These are phyloP conservation scores for Aspergillus sp. DNA, from an alignment of 2,329 filamentous ascomycete genomes.

Conservation along the genomic window DNA sequence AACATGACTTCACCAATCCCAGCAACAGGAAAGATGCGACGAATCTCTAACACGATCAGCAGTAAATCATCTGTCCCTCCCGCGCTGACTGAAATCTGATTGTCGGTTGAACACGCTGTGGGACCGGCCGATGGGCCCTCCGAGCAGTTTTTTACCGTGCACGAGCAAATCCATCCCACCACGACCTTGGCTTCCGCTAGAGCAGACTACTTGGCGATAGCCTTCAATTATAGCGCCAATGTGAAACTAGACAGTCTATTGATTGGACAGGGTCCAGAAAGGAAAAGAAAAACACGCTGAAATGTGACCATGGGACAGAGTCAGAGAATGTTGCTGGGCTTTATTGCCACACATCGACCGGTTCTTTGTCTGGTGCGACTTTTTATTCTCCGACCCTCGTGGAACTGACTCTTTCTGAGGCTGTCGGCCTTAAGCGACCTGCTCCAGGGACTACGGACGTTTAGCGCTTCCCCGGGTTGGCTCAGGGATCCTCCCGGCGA, in stretches of 20 bases:
- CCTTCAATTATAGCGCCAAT: background rate
- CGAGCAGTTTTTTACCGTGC: background rate
- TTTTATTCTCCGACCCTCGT: slow-evolving; percentile 15
- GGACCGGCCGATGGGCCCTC: background rate
- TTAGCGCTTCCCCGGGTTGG: slow-evolving; percentile 22
- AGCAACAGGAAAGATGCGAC: slow-evolving; percentile 14
- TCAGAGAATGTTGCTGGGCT: background rate
- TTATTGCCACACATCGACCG: slow-evolving; percentile 3
- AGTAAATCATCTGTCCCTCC: slow-evolving; percentile 14
- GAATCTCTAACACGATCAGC: slow-evolving; percentile 25
- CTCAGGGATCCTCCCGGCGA: slow-evolving; percentile 19
- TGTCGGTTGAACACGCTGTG: background rate
- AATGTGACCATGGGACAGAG: slow-evolving; percentile 15
- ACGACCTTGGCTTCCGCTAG: slow-evolving; percentile 1
- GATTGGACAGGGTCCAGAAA: slow-evolving; percentile 5
- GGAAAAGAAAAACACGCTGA: background rate
- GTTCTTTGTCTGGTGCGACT: background rate
- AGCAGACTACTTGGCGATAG: background rate
- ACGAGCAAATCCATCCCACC: slow-evolving; percentile 1
- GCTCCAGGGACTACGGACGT: background rate
- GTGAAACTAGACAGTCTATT: slow-evolving; percentile 16
- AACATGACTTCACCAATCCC: background rate
- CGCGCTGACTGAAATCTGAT: slow-evolving; percentile 1
- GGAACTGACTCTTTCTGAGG: slow-evolving; percentile 5
- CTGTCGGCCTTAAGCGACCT: slow-evolving; percentile 1